Base-by-base conservation (phyloP, 805 yeast genomes). In the Saccharomycopsis sp. region DNA sequence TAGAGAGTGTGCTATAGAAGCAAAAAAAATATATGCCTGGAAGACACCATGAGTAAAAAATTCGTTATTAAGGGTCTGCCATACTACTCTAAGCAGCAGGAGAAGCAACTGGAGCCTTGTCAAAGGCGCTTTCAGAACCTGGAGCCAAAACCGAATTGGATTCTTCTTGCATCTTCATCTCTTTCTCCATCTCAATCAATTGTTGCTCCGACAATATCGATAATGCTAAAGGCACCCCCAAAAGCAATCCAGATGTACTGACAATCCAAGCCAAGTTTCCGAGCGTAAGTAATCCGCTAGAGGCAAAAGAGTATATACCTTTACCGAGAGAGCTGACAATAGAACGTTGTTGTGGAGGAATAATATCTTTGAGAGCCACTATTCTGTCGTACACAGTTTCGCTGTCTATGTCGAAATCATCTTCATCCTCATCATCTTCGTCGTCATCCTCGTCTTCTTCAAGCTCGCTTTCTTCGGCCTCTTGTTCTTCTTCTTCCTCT, bases 151-250 rank as follows among this genome's bases (percentile, higher is more conserved):
- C 80, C 59, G 84, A 91, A 67, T 82, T 85, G 24, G 91, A 86
- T 61, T 86, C 85, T 71, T 85, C 87, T 72, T 87, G 92, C 68
- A 87, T 75, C 59, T 86, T 83, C 79, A 90, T 84, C 70, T 91
- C 94, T 77, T 88, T 90, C 78, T 91, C 97, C 85, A 89, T 81
- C 76, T 91, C 97, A 70, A 85, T 83, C 71, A 91, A 81, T 77
- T 92, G 97, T 70, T 91, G 95, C 76, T 92, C 97, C 61, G 91
- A 84, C 67, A 94, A 79, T 66, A 94, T 88, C 55, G 97, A 86
- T 66, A 94, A 78, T 7, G 97, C 85, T 66, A 89, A 79, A 63
- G 99, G 99, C 52, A 91, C 96, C 70, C 97, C 97, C 66, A 94
- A 77, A 62, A 94, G 80, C 66, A 94, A 75, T 48, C 89, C 84